These are phyloP conservation scores for Jatropha multifida DNA, from an alignment of 441 rosid genomes.

Conservation along the genomic window DNA sequence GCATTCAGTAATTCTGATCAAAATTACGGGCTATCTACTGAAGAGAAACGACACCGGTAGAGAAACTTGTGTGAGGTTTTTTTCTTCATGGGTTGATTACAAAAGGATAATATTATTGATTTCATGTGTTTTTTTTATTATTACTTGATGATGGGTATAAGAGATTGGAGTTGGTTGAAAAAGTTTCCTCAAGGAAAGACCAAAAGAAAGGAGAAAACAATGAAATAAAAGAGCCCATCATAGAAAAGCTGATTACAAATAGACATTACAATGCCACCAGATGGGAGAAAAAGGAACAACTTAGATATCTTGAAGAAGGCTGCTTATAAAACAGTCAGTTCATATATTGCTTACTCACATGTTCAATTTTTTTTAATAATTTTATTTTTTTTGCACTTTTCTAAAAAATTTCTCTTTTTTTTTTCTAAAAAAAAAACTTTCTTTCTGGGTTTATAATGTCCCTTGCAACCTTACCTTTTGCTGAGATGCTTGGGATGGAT, in stretches of 20 bases:
- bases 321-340: conserved; percentile 21
- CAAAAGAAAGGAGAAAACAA: conserved; percentile 16
- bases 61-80: not conserved
- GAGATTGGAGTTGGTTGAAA: conserved; percentile 22
- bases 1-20: conserved; percentile 29
- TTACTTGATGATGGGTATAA: not conserved
- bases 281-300: not conserved
- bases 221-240: conserved; percentile 12
- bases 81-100: not conserved
- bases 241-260: conserved; percentile 22
- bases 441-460: conserved; percentile 29
- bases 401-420: not conserved
- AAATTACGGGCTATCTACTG: not conserved
- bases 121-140: conserved; percentile 3
- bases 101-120: not conserved
- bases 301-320: conserved; percentile 12
- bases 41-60: conserved; percentile 22
- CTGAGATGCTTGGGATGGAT: conserved; percentile 36
- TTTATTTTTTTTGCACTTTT: not conserved
- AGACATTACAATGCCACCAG: conserved; percentile 12
- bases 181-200: conserved; percentile 7
- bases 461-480: conserved; percentile 44
- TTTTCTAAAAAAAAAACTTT: conserved; percentile 5
- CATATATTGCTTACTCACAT: conserved; percentile 19
- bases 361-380: conserved; percentile 2